phyloP scores from a whole-genome alignment of 2,329 filamentous ascomycete genomes.

The Alternaria consortialis region DNA sequence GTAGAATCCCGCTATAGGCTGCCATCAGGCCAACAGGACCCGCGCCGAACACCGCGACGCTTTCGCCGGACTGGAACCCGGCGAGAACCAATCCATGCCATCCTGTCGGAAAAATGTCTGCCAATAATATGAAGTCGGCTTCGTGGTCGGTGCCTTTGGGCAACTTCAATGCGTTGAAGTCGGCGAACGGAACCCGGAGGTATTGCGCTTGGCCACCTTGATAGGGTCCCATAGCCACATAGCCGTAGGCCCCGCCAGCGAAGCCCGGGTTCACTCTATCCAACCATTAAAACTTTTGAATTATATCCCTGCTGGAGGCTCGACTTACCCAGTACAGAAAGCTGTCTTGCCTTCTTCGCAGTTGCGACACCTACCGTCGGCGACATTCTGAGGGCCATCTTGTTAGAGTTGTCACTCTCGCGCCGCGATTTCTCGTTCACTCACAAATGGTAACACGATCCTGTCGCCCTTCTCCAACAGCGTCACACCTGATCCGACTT shows the following conservation, averaged over 20 bases:
- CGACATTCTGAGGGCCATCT: too few relatives aligned
- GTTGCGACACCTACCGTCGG: slow-evolving; percentile 63
- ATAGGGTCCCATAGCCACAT: slow-evolving; percentile 68
- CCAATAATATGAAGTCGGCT: slow-evolving; percentile 65
- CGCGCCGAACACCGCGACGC: slow-evolving; percentile 70
- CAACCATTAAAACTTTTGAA: slow-evolving; percentile 6
- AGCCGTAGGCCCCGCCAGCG: slow-evolving; percentile 67
- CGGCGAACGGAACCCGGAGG: slow-evolving; percentile 70
- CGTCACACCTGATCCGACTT: slow-evolving; percentile 67
- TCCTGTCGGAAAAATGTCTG: slow-evolving; percentile 61
- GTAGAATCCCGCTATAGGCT: slow-evolving; percentile 68
- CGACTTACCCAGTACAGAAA: slow-evolving; percentile 66
- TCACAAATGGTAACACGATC: slow-evolving; percentile 68
- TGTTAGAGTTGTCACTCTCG: too few relatives aligned
- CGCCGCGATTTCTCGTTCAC: not conserved
- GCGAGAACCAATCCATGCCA: slow-evolving; percentile 67
- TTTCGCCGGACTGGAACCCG: slow-evolving; percentile 68
- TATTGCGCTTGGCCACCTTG: slow-evolving; percentile 70
- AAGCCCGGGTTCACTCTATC: slow-evolving; percentile 65
- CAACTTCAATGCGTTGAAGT: slow-evolving; percentile 71
- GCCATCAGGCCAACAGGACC: slow-evolving; percentile 72
- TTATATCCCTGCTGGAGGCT: not conserved
- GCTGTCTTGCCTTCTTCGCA: slow-evolving; percentile 71
- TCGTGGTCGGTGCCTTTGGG: slow-evolving; percentile 69
- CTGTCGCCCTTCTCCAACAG: slow-evolving; percentile 69